phyloP scores from a whole-genome alignment of 2,329 filamentous ascomycete genomes.

The Colletotrichum eleusines region DNA sequence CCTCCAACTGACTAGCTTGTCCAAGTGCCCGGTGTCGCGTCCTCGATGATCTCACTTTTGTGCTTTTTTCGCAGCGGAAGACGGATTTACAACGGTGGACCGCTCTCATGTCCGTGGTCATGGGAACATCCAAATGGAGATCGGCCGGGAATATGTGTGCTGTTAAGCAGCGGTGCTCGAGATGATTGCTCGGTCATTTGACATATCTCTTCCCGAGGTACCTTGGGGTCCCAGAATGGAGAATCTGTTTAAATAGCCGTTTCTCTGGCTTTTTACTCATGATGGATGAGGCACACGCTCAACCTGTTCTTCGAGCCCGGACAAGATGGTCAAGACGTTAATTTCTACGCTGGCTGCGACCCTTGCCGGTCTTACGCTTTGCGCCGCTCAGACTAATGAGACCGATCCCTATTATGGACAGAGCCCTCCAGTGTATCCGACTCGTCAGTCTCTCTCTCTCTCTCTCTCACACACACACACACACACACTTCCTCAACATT shows the following conservation, averaged over 20 bases:
- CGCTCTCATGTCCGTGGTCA: slow-evolving; percentile 5
- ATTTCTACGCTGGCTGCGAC: background rate
- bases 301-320: background rate
- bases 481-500: too few species aligned
- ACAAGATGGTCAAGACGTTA: slow-evolving; percentile 18
- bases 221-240: too few species aligned
- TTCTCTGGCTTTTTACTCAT: background rate
- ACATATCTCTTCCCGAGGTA: slow-evolving; percentile 6
- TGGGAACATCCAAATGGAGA: background rate
- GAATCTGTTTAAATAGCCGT: background rate
- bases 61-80: background rate
- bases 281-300: background rate
- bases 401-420: slow-evolving; percentile 28
- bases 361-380: slow-evolving; percentile 14
- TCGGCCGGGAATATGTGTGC: slow-evolving; percentile 6
- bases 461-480: too few species aligned
- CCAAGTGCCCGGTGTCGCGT: background rate
- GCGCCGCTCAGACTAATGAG: slow-evolving; percentile 29
- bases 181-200: background rate
- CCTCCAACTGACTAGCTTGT: slow-evolving; percentile 11
- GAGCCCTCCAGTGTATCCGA: slow-evolving; percentile 47
- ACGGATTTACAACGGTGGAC: background rate
- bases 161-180: background rate
- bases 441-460: slow-evolving; percentile 39
- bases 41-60: slow-evolving; percentile 17